Percentiles rank a stretch among this genome's conserved stretches.
Conservation (phyloP, 1,139 yeast genomes). For the Hyphopichia burtonii region DNA sequence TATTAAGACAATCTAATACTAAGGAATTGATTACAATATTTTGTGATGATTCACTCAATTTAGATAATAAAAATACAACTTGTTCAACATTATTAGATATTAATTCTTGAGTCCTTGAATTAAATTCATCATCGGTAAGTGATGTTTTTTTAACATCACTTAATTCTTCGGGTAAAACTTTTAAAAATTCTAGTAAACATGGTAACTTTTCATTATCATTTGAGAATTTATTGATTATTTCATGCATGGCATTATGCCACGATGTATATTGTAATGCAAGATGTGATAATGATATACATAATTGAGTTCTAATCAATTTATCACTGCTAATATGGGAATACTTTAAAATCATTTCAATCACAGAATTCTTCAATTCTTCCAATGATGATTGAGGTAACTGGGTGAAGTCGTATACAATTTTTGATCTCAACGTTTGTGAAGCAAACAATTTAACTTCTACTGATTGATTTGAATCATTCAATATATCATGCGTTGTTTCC, state of each 20-base stretch:
- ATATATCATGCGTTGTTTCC: conserved; percentile 46
- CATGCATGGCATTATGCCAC: conserved; percentile 74
- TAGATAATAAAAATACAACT: conserved; percentile 61
- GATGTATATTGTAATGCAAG: conserved; percentile 71
- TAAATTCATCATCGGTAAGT: conserved; percentile 78
- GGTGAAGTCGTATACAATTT: conserved; percentile 76
- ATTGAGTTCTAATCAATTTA: conserved; percentile 70
- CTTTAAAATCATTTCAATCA: conserved; percentile 54
- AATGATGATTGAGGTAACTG: conserved; percentile 61
- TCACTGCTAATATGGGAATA: conserved; percentile 41
- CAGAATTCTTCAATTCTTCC: conserved; percentile 57
- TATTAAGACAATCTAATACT: conserved; percentile 73
- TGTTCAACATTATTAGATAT: conserved; percentile 67
- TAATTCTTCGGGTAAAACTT: conserved; percentile 89
- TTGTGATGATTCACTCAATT: conserved; percentile 35
- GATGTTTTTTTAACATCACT: conserved; percentile 75
- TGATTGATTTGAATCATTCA: conserved; percentile 19
- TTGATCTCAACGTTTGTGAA: conserved; percentile 86
- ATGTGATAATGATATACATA: conserved; percentile 79
- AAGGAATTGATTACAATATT: conserved; percentile 25
- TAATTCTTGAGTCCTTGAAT: conserved; percentile 58
- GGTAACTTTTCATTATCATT: conserved; percentile 17
- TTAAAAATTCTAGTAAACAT: conserved; percentile 66
- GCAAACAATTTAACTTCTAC: conserved; percentile 73
- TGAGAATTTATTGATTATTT: conserved; percentile 57